Conservation (phyloP, 306 rosid genomes). For the Ammopiptanthus mongolicus region DNA sequence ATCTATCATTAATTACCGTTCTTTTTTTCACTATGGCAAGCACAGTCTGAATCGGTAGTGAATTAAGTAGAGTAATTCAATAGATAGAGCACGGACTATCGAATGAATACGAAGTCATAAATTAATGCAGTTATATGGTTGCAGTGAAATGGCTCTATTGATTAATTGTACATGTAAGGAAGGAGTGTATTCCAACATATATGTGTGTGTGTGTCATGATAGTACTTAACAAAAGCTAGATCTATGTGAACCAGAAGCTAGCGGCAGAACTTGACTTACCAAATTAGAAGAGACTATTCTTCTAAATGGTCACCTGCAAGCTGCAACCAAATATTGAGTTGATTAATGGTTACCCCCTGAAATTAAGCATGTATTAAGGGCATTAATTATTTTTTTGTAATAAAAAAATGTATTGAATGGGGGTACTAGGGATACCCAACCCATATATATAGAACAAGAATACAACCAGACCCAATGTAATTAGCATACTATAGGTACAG, state of each 20-base stretch:
- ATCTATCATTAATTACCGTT: no score
- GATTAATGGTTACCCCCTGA: not conserved
- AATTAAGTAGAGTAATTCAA: not conserved
- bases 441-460: no score
- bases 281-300: not conserved
- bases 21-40: no score
- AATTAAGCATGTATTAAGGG: not conserved
- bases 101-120: not conserved
- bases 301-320: not conserved
- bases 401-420: no score
- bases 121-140: not conserved
- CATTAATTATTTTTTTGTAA: not conserved
- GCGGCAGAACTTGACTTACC: not conserved
- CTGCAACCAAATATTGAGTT: slow-evolving; percentile 3
- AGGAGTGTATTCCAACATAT: not conserved
- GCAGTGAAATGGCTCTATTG: not conserved
- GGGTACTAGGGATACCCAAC: no score
- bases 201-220: not conserved
- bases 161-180: not conserved
- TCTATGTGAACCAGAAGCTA: not conserved
- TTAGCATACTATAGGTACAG: no score
- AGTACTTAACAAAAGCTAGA: not conserved
- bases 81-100: not conserved
- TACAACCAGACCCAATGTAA: no score
- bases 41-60: no score